Percentiles rank a stretch among this genome's conserved stretches.
Evolutionary conservation across 805 yeast genomes (phyloP).

Genomic region (Yarrowia porcina): DNA sequence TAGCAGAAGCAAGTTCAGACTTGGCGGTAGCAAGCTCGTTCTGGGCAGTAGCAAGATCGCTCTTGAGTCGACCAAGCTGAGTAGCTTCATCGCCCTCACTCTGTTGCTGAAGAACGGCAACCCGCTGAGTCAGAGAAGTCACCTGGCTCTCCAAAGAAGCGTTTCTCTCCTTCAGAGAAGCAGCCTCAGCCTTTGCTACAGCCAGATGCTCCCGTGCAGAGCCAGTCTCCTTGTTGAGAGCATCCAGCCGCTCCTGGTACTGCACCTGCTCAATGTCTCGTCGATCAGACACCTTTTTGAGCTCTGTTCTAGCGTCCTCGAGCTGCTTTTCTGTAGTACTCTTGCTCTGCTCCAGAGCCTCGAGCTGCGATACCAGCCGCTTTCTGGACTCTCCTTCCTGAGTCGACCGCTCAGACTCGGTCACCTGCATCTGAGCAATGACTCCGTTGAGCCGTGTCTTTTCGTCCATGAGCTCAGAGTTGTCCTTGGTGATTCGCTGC

Average conservation of each 20-base stretch:
- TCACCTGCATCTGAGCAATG: conserved; percentile 56
- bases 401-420: conserved; percentile 59
- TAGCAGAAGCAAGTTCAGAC: conserved; percentile 55
- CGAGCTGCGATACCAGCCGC: conserved; percentile 50
- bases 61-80: conserved; percentile 31
- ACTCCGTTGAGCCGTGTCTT: conserved; percentile 55
- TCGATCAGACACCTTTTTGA: conserved; percentile 49
- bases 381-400: conserved; percentile 49
- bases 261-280: conserved; percentile 57
- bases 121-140: conserved; percentile 33
- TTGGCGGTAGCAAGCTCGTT: conserved; percentile 48
- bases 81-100: conserved; percentile 35
- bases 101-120: conserved; percentile 35
- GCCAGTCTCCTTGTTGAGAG: conserved; percentile 47
- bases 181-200: conserved; percentile 43
- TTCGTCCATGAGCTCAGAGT: conserved; percentile 54
- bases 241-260: conserved; percentile 59
- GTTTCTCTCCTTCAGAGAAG: conserved; percentile 43
- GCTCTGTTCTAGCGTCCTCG: conserved; percentile 49
- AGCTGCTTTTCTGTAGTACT: conserved; percentile 47
- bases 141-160: conserved; percentile 38
- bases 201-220: conserved; percentile 44
- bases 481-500: conserved; percentile 51
- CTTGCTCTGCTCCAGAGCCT: conserved; percentile 49
- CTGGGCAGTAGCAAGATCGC: conserved; percentile 38